Evolutionary conservation across 192 early-diverging fungal genomes (phyloP).

Genomic region (Backusella australiensis): DNA sequence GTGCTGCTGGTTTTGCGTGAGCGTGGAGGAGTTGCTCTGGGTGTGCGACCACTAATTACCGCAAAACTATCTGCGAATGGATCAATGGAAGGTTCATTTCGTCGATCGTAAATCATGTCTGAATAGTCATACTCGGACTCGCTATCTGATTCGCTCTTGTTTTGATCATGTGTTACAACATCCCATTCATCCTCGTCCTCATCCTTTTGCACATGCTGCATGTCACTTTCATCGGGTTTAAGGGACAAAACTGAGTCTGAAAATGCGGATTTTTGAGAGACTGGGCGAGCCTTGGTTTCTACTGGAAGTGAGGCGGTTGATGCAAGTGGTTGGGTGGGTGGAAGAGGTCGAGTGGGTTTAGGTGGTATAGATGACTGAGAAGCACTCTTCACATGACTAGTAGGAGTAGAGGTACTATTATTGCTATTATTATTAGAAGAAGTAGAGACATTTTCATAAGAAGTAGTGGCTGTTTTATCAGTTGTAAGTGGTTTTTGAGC

Average conservation of each 20-base stretch:
- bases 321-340: neutral
- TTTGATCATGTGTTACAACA: neutral
- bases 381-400: neutral
- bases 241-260: conserved; percentile 12
- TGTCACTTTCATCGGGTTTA: conserved; percentile 11
- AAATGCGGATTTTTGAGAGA: neutral
- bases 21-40: neutral
- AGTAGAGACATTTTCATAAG: neutral
- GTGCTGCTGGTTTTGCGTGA: neutral
- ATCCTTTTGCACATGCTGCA: neutral
- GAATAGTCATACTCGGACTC: conserved; percentile 12
- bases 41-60: neutral
- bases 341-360: neutral
- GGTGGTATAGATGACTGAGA: neutral
- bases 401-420: neutral
- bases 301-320: neutral
- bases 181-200: conserved; percentile 14
- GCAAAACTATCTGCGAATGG: conserved; percentile 16
- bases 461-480: neutral
- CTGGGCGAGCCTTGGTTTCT: neutral
- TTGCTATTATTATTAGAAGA: neutral
- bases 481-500: neutral
- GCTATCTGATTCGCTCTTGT: neutral
- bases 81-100: neutral
- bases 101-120: conserved; percentile 6